phyloP scores from a whole-genome alignment of 2,329 filamentous ascomycete species.

The Helicocarpus griseus region DNA sequence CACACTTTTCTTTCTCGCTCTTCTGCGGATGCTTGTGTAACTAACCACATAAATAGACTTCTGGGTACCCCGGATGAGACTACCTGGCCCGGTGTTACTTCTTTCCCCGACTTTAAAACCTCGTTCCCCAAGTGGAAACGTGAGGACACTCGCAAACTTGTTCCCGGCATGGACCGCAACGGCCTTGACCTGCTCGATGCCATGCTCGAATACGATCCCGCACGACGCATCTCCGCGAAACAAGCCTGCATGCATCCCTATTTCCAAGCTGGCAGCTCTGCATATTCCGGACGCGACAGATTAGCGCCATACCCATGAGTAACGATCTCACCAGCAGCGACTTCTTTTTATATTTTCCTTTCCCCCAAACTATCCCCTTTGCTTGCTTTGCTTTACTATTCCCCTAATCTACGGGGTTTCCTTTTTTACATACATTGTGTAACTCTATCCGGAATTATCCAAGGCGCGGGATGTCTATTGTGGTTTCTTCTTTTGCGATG shows the following conservation, averaged over 20 bases:
- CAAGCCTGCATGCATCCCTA: constrained; percentile 77
- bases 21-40: background rate
- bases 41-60: constrained; percentile 38
- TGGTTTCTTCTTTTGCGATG: background rate
- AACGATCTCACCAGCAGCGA: background rate
- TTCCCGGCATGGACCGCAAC: constrained; percentile 60
- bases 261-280: constrained; percentile 49
- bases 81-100: constrained; percentile 84
- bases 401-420: background rate
- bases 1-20: constrained; percentile 12
- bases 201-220: constrained; percentile 80
- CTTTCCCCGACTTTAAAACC: constrained; percentile 85
- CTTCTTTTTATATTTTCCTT: background rate
- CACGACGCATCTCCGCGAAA: constrained; percentile 79
- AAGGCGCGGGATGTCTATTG: background rate
- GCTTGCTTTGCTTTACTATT: background rate
- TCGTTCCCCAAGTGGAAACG: constrained; percentile 87
- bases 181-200: constrained; percentile 44
- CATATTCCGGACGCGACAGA: constrained; percentile 37
- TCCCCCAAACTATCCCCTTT: background rate
- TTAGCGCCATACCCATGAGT: constrained; percentile 31
- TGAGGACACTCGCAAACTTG: constrained; percentile 55
- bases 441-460: background rate
- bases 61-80: constrained; percentile 76
- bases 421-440: background rate